Evolutionary conservation across 345 rosid genomes (phyloP), one percentile per base, ranked within the genome.

Genomic region (Euphorbia lathyris): DNA sequence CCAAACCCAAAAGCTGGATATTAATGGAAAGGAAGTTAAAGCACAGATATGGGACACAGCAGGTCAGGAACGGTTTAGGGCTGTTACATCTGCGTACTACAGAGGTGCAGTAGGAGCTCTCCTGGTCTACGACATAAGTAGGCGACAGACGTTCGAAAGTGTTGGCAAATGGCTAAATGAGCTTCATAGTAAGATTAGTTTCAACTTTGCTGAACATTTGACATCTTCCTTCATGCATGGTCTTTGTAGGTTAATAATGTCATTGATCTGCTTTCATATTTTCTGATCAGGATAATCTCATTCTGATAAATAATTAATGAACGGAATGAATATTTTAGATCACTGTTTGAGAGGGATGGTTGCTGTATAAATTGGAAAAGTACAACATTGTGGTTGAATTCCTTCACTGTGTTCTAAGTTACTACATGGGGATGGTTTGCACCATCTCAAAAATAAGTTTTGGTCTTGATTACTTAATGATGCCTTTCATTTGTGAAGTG

Each of bases 11-110:
- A 94, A 91, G 84, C 77, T 94, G 76, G 90, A 82, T 82, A 91
- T 94, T 29, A 87, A 88, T 8, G 97, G 96, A 1, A 94, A 90
- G 80, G 98, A 91, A 85, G 70, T 91, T 79, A 91, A 94, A 79
- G 97, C 97, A 5, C 98, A 94, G 81, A 91, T 94, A 75, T 94
- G 98, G 98, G 98, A 94, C 76, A 94, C 97, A 34, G 98, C 98
- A 8, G 98, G 98, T 75, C 98, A 94, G 84, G 97, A 94, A 77
- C 93, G 98, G 66, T 91, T 94, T 73, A 87, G 98, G 74, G 98
- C 98, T 62, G 97, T 94, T 58, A 94, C 97, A 51, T 91, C 97
- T 68, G 97, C 98, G 10, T 94, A 94, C 71, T 94, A 94, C 78
- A 78, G 98, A 66, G 98, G 98, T 72, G 97, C 98, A 17, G 98